phyloP scores from a whole-genome alignment of 305 asterid genomes.

The Stenogyne calaminthoides region DNA sequence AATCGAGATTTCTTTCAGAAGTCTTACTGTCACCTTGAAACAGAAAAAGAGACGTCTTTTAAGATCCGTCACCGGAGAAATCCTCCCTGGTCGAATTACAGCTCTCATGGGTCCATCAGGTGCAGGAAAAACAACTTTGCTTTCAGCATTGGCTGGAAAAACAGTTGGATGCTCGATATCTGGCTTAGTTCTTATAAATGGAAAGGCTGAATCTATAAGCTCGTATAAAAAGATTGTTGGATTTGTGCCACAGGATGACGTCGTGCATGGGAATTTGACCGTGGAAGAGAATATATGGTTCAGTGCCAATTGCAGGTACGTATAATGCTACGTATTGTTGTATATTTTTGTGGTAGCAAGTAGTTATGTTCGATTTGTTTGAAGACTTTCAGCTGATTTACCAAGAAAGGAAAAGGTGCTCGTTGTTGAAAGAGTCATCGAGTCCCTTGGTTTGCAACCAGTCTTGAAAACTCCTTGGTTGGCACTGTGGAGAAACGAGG shows the following conservation, averaged over 20 bases:
- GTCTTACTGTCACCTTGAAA: conserved; percentile 72
- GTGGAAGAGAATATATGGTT: conserved; percentile 97
- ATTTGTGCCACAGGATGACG: conserved; percentile 92
- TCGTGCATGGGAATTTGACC: conserved; percentile 89
- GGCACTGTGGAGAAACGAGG: conserved; percentile 96
- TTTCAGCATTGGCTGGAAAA: conserved; percentile 92
- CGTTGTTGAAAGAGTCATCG: conserved; percentile 84
- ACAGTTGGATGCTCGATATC: conserved; percentile 69
- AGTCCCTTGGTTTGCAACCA: conserved; percentile 78
- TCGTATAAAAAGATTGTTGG: conserved; percentile 86
- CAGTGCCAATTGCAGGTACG: conserved; percentile 91
- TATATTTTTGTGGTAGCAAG: conserved; percentile 22
- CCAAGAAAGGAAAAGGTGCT: conserved; percentile 80
- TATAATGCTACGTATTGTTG: neutral
- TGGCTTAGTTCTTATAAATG: conserved; percentile 71
- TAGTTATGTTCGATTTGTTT: conserved; percentile 22
- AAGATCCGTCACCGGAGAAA: conserved; percentile 69
- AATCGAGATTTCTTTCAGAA: conserved; percentile 65
- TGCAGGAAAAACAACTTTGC: conserved; percentile 91
- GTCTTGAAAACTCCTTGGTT: conserved; percentile 75
- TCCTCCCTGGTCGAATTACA: conserved; percentile 76
- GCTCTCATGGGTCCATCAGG: conserved; percentile 99
- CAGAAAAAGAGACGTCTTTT: conserved; percentile 69
- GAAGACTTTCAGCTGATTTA: conserved; percentile 73
- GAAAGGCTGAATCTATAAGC: conserved; percentile 55